Percentiles rank a stretch among this genome's conserved stretches.
These are phyloP conservation scores for Chimonanthus praecox DNA, from an alignment of 164 flowering plant genomes.

Conservation along the genomic window DNA sequence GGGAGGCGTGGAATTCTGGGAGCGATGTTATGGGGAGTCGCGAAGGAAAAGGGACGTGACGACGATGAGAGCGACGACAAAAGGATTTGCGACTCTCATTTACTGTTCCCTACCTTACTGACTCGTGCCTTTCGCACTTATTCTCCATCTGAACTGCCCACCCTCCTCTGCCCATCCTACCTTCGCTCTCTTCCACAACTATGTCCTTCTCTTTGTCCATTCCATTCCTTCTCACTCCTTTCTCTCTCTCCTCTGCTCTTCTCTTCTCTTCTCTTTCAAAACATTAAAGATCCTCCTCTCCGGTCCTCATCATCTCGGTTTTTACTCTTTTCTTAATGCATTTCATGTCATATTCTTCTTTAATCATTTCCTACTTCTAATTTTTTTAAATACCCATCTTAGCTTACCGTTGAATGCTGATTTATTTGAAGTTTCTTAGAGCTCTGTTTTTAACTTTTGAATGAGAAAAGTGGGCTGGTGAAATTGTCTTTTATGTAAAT, in stretches of 20 bases:
- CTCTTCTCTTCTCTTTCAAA: too few species aligned
- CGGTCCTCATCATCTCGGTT: too few species aligned
- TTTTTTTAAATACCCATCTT: too few species aligned
- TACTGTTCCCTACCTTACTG: not conserved
- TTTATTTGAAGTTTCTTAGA: too few species aligned
- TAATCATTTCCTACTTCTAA: too few species aligned
- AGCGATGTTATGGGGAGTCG: not conserved
- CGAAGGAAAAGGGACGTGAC: not conserved
- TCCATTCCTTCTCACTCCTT: not conserved
- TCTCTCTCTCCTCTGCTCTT: not conserved
- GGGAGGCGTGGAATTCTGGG: not conserved
- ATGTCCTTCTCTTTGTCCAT: not conserved
- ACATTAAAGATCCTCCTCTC: too few species aligned
- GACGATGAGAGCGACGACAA: not conserved
- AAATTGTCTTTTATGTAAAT: too few species aligned
- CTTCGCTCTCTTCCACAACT: not conserved
- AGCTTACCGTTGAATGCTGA: too few species aligned
- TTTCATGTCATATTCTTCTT: too few species aligned
- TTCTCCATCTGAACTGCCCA: not conserved
- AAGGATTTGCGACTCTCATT: not conserved
- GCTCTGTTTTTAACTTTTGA: too few species aligned
- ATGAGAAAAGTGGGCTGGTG: too few species aligned
- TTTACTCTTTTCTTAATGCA: too few species aligned
- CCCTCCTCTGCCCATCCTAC: not conserved
- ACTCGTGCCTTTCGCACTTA: not conserved